Evolutionary conservation across 2,329 filamentous ascomycete genomes (phyloP), one percentile per base, ranked within the genome.

Genomic region (Bipolaris cookei): DNA sequence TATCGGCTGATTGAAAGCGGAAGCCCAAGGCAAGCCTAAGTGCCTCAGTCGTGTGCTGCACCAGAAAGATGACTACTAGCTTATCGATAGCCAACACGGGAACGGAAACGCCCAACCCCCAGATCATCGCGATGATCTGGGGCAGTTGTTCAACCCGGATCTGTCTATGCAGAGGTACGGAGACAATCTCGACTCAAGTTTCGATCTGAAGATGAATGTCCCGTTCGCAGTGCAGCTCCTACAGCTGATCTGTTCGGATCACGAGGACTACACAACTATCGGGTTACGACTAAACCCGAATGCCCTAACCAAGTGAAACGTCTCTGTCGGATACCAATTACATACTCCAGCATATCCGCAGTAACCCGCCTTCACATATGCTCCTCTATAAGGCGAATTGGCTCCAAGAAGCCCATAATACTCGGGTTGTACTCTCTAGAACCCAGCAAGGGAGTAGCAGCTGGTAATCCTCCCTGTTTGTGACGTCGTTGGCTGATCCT

Each of bases 51-150:
- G 18, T 34, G 45, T 18, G 44, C 25, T 28, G 37, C 23, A 48
- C 14, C 18, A 34, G 56, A 58, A 49, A 60, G 60, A 49, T 42
- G 52, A 48, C 28, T 51, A 28, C 25, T 46, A 41, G 47, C 59
- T 59, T 62, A 60, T 64, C 59, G 59, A 62, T 64, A 62, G 35
- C 45, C 30, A 48, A 6, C 47, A 41, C 38, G 41, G 39, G 34
- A 51, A 30, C 45, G 53, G 53, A 52, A 49, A 18, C 25, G 10
- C 45, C 44, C 48, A 39, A 32, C 41, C 18, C 44, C 38, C 45
- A 39, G 39, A 48, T n/a, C n/a, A 52, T 48, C 16, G 49, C 39
- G 43, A 54, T 16, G 41, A 50, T 50, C 43, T 4, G 39, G 51
- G 55, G 32, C 43, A 30, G 34, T 38, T 16, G 34, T 42, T 20